Base-by-base conservation (phyloP, 805 yeast genomes). In the Wickerhamomyces silvicola region DNA sequence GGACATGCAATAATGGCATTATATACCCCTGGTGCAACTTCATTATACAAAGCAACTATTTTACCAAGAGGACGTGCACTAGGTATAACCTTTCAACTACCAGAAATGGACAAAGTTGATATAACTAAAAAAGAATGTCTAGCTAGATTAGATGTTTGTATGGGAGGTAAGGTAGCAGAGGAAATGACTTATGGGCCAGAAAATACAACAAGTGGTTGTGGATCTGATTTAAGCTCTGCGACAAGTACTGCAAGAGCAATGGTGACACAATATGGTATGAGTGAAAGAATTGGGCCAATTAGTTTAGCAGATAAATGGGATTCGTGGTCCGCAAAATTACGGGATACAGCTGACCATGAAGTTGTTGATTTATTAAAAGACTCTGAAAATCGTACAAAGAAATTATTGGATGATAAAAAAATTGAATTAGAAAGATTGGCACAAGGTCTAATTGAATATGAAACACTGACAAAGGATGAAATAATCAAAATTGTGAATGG, bases 131-230 rank as follows among this genome's bases (percentile, higher is more conserved):
- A 70, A 39, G 97, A 92, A 60, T 84, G 96, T 56, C 68, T 81
- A 42, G 96, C 97, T 0, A 69, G 94, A 42, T 62, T 92, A 44
- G 98, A 92, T 57, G 98, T 92, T 30, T 87, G 96, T 56, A 92
- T 92, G 98, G 99, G 98, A 39, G 99, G 99, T 42, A 88, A 88
- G 57, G 78, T 87, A 37, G 98, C 98, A 19, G 99, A 92, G 65
- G 97, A 90, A 55, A 66, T 85, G 68, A 70, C 83, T 30, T 84
- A 85, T 53, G 98, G 98, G 2, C 72, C 78, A 28, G 95, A 85
- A 35, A 84, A 88, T 54, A 95, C 92, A 10, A 90, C 97, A 4
- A 76, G 90, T 48, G 98, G 98, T 7, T 92, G 97, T 63, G 81
- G 95, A 1, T 79, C 92, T 8, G 99, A 92, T 59, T 72, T 92